These are phyloP conservation scores for Boletus barrowsii DNA, from an alignment of 768 basidiomycete genomes.

Conservation along the genomic window DNA sequence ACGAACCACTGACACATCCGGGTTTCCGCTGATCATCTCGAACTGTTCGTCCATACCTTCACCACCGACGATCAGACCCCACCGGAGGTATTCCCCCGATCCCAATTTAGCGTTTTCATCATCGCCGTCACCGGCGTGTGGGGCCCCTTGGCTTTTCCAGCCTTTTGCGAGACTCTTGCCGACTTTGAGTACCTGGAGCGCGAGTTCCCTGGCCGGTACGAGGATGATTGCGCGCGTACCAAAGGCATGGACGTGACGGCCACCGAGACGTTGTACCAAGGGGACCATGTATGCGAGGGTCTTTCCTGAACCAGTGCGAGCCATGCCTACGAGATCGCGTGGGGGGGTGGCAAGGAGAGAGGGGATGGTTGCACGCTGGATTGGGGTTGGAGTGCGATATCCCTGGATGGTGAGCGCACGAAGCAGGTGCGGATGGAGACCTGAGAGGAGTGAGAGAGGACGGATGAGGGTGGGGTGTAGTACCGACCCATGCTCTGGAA, in stretches of 20 bases:
- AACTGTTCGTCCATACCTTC: constrained; percentile 96
- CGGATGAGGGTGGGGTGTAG: background rate
- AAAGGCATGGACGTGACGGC: constrained; percentile 73
- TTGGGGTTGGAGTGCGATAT: constrained; percentile 93
- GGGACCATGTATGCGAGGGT: constrained; percentile 96
- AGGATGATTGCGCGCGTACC: constrained; percentile 87
- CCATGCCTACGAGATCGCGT: constrained; percentile 95
- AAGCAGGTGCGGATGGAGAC: constrained; percentile 78
- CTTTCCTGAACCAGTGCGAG: constrained; percentile 96
- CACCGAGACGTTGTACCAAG: constrained; percentile 80
- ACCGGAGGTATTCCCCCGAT: constrained; percentile 65
- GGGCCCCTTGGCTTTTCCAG: constrained; percentile 58
- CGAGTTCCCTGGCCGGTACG: constrained; percentile 90
- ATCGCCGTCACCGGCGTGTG: constrained; percentile 71
- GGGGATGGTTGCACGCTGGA: constrained; percentile 89
- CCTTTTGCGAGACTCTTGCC: constrained; percentile 92
- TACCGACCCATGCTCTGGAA: constrained; percentile 92
- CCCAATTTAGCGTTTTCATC: constrained; percentile 43
- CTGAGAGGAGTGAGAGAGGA: constrained; percentile 36
- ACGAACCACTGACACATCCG: constrained; percentile 76
- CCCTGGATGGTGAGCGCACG: constrained; percentile 88
- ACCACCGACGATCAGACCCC: constrained; percentile 95
- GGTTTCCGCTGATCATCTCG: constrained; percentile 89
- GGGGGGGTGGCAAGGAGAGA: constrained; percentile 80
- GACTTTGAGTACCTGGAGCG: constrained; percentile 89